Conservation (phyloP, 2,329 filamentous ascomycete species). For the Juglanconis juglandina region DNA sequence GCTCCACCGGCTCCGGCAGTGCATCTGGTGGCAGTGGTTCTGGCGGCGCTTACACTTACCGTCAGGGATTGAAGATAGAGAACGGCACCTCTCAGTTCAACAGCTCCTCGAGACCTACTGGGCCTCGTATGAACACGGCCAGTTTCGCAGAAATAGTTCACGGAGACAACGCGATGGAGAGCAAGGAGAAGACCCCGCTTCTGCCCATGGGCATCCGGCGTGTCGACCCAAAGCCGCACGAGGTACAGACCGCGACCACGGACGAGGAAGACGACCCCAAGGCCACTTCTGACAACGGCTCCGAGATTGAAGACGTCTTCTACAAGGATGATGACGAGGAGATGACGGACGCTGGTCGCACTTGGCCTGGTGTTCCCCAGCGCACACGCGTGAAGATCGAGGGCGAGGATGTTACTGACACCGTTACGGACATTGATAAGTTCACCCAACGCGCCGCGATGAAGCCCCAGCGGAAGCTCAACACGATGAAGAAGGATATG, state of each 20-base stretch:
- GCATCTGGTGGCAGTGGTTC: constrained; percentile 5
- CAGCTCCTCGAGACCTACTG: constrained; percentile 12
- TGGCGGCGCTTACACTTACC: background rate
- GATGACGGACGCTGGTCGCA: constrained; percentile 32
- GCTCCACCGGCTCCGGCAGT: constrained; percentile 15
- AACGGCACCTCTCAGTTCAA: constrained; percentile 3
- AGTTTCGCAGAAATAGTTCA: constrained; percentile 17
- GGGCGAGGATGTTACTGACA: constrained; percentile 38
- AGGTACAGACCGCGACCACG: constrained; percentile 53
- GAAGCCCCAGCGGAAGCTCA: constrained; percentile 16
- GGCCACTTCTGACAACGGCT: constrained; percentile 28
- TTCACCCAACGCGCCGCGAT: constrained; percentile 30
- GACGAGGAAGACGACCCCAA: constrained; percentile 53
- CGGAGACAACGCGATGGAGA: constrained; percentile 8
- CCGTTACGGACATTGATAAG: constrained; percentile 35
- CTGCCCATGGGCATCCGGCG: constrained; percentile 54
- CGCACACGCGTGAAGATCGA: constrained; percentile 37
- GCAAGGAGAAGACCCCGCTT: constrained; percentile 13
- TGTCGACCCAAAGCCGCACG: constrained; percentile 48
- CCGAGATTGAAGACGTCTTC: constrained; percentile 29
- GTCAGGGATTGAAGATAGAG: constrained; percentile 14
- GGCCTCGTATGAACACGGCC: constrained; percentile 18
- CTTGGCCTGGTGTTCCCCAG: constrained; percentile 42
- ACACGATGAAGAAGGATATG: constrained; percentile 19
- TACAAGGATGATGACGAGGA: constrained; percentile 17